phyloP scores from a whole-genome alignment of 495 filamentous ascomycete species.

The Hypoxylon subgilvum region DNA sequence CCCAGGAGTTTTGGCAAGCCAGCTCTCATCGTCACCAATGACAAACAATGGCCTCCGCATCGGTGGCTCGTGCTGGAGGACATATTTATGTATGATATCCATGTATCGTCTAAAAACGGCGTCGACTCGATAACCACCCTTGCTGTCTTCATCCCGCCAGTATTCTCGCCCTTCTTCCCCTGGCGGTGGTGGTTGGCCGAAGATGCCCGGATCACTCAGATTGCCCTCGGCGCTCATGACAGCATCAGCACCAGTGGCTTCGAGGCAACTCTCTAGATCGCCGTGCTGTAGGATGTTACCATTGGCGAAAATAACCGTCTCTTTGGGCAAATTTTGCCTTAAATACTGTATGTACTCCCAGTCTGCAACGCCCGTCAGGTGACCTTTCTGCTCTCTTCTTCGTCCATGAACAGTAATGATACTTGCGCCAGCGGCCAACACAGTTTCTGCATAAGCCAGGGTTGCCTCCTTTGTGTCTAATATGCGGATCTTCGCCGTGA shows the following conservation, averaged over 20 bases:
- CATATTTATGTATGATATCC: slow-evolving; percentile 82
- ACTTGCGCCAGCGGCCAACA: slow-evolving; percentile 86
- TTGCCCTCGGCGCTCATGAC: slow-evolving; percentile 97
- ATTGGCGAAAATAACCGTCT: slow-evolving; percentile 95
- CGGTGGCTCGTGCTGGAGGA: slow-evolving; percentile 67
- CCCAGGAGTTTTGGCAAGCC: slow-evolving; percentile 38
- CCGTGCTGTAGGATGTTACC: slow-evolving; percentile 86
- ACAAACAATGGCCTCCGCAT: slow-evolving; percentile 73
- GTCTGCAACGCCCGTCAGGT: slow-evolving; percentile 91
- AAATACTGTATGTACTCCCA: slow-evolving; percentile 85
- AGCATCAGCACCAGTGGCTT: slow-evolving; percentile 85
- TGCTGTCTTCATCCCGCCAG: slow-evolving; percentile 81
- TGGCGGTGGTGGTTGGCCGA: slow-evolving; percentile 67
- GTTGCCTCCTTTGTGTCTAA: slow-evolving; percentile 86
- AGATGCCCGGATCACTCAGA: slow-evolving; percentile 86
- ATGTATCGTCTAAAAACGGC: slow-evolving; percentile 85
- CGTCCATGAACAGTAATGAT: slow-evolving; percentile 93
- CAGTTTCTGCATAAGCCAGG: slow-evolving; percentile 85
- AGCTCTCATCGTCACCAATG: slow-evolving; percentile 62
- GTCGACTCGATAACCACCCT: slow-evolving; percentile 88
- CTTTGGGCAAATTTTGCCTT: slow-evolving; percentile 78
- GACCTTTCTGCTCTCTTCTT: slow-evolving; percentile 89
- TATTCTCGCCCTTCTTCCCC: slow-evolving; percentile 75
- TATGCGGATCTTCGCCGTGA: slow-evolving; percentile 95
- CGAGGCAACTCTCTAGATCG: slow-evolving; percentile 79